Conservation (phyloP, 345 rosid species). For the Brassica carinata region DNA sequence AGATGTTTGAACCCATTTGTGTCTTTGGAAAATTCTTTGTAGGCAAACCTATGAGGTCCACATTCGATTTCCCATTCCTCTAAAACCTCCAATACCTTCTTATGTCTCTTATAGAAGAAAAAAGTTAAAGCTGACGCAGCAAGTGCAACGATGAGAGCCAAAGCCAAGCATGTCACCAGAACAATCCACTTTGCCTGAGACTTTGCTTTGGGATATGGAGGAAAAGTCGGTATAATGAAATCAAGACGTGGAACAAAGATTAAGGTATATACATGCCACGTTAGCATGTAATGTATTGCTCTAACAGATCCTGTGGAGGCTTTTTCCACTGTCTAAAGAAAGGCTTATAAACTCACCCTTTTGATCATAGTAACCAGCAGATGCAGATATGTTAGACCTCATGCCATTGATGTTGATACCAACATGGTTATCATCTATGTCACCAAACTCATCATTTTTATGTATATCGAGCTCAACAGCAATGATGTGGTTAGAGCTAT, state of each 20-base stretch:
- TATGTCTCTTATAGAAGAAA: not conserved
- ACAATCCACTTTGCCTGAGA: not conserved
- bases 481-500: not conserved
- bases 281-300: not conserved
- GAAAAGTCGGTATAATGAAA: not conserved
- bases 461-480: constrained; percentile 29
- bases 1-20: not conserved
- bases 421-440: constrained; percentile 49
- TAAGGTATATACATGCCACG: not conserved
- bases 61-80: not conserved
- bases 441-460: constrained; percentile 31
- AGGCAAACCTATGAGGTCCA: not conserved
- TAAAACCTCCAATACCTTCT: not conserved
- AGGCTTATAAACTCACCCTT: constrained; percentile 26
- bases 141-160: not conserved
- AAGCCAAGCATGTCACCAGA: not conserved
- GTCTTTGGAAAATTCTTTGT: not conserved
- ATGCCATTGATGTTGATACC: constrained; percentile 56
- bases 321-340: constrained; percentile 41
- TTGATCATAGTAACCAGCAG: constrained; percentile 46
- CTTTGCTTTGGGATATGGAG: not conserved
- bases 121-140: not conserved
- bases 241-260: constrained; percentile 11
- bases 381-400: constrained; percentile 38
- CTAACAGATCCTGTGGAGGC: constrained; percentile 66